These are phyloP conservation scores for Poronia punctata DNA, from an alignment of 495 filamentous ascomycete species.

Conservation along the genomic window DNA sequence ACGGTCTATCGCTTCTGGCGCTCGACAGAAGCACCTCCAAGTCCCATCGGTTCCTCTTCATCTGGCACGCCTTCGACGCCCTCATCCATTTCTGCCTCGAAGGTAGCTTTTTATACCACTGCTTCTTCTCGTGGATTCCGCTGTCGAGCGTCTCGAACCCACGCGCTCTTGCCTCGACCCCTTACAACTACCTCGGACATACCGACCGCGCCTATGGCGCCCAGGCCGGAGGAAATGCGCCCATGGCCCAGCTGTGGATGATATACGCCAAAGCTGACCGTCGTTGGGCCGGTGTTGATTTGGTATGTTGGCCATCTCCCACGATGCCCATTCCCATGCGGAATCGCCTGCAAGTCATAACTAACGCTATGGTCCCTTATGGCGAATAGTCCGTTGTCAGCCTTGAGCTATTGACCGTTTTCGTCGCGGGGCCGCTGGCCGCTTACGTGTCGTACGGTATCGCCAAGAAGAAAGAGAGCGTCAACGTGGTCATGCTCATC, in stretches of 20 bases:
- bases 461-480: conserved; percentile 47
- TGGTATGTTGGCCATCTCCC: conserved; percentile 33
- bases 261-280: conserved; percentile 85
- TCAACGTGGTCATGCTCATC: conserved; percentile 63
- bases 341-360: neutral
- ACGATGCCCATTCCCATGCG: no score
- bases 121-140: conserved; percentile 66
- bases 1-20: conserved; percentile 33
- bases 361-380: conserved; percentile 5
- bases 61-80: conserved; percentile 92
- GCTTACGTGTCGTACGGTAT: conserved; percentile 63
- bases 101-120: conserved; percentile 85
- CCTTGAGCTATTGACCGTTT: conserved; percentile 80
- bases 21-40: conserved; percentile 32
- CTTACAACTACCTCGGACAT: conserved; percentile 35
- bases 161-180: conserved; percentile 27
- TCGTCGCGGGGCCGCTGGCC: conserved; percentile 67
- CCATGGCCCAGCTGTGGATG: conserved; percentile 72
- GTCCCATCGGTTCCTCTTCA: conserved; percentile 64
- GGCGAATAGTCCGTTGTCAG: conserved; percentile 60
- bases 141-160: conserved; percentile 26
- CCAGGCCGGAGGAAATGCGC: conserved; percentile 53
- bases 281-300: conserved; percentile 74
- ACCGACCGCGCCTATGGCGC: conserved; percentile 62
- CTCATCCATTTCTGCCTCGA: conserved; percentile 86